These are phyloP conservation scores for Ensete glaucum DNA, from an alignment of 176 grass and related monocot species.

Conservation along the genomic window DNA sequence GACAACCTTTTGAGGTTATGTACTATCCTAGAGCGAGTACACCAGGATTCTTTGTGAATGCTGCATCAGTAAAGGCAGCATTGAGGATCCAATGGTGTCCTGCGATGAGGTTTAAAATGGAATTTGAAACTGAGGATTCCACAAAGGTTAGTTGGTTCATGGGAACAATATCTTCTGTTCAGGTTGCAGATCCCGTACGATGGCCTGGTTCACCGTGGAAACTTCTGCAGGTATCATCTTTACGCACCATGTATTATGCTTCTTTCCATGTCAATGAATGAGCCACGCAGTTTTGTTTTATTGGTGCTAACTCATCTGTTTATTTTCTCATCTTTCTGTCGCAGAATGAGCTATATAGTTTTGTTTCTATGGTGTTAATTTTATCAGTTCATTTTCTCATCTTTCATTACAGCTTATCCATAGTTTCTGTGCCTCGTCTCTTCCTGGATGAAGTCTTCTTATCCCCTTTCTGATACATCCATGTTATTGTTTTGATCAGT, in stretches of 20 bases:
- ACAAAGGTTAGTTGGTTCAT: constrained; percentile 21
- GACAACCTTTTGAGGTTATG: constrained; percentile 12
- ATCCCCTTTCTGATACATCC: no score
- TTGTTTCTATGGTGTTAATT: background rate
- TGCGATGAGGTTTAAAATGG: constrained; percentile 23
- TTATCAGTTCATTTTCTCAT: background rate
- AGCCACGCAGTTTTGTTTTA: background rate
- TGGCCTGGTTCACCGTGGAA: constrained; percentile 19
- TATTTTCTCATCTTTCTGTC: background rate
- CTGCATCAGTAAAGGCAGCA: constrained; percentile 14
- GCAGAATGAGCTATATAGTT: background rate
- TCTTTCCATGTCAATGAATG: no score
- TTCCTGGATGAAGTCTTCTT: no score
- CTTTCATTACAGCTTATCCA: background rate
- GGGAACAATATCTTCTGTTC: constrained; percentile 20
- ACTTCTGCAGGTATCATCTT: constrained; percentile 18
- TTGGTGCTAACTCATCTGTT: background rate
- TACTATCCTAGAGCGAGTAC: constrained; percentile 23
- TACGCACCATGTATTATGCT: background rate
- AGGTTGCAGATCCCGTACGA: constrained; percentile 14
- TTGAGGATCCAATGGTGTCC: constrained; percentile 19
- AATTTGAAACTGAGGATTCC: constrained; percentile 21
- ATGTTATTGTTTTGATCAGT: no score
- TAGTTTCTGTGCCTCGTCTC: background rate
- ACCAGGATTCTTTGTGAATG: constrained; percentile 15